Evolutionary conservation across 495 filamentous ascomycete genomes (phyloP), one percentile per base, ranked within the genome.

Genomic region (Tuber melanosporum): DNA sequence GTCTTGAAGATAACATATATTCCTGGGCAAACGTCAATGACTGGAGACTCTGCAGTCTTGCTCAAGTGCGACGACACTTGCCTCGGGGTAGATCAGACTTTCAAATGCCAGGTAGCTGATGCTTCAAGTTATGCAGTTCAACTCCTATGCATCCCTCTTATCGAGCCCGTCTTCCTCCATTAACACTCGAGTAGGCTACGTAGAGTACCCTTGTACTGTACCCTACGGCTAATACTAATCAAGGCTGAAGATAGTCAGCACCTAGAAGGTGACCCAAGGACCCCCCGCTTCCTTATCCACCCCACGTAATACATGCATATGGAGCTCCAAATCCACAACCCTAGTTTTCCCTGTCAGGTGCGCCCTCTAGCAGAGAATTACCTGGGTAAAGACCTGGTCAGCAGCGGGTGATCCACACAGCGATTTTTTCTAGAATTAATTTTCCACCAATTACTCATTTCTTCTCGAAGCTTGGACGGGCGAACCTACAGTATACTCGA

Each of bases 371-470:
- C 42, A 42, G 49, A 79, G 47, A 14, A 43, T 49, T 75, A 80
- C 77, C 78, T 78, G 77, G 73, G 70, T 75, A 70, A 71, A 75
- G 66, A 41, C 49, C 22, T 19, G 47, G 75, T 44, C 77, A 71
- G 22, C 69, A 57, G 52, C 57, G 70, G 76, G 62, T 79, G 76
- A 80, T 80, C 78, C 75, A 44, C 76, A 73, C 70, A 79, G 45
- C 76, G 76, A 77, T 75, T 47, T 73, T 49, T 22, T 77, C 44
- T 17, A 62, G 22, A 78, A 75, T 71, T 73, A 73, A 76, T 75
- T 80, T 79, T 80, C 49, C 52, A 36, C 72, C 44, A 74, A 73
- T 77, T 57, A 71, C 77, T 73, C 44, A 62, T 73, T 71, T 43
- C 26, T 73, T 49, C 43, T 70, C 52, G 71, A 77, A 76, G 47